Percentiles rank a stretch among this genome's conserved stretches.
Conservation (phyloP, 306 rosid genomes). For the Gynostemma pentaphyllum region DNA sequence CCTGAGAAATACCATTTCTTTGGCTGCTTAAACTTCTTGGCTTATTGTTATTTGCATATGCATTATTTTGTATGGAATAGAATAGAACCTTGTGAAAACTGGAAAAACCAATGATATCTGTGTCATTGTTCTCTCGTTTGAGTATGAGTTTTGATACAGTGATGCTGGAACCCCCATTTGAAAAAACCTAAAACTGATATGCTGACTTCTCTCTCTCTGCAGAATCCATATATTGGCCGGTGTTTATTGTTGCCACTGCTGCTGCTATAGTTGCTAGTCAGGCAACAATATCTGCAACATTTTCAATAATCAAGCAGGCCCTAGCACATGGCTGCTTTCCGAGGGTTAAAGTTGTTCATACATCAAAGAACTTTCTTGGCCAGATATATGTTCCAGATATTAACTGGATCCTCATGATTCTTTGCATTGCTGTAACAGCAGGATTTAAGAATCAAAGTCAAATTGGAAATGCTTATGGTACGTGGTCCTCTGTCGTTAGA, state of each 20-base stretch:
- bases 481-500: conserved; percentile 6
- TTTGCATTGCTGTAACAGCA: conserved; percentile 83
- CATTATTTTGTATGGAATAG: not conserved
- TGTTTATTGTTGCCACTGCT: conserved; percentile 71
- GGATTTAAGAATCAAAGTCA: conserved; percentile 85
- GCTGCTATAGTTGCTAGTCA: conserved; percentile 97
- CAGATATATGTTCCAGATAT: conserved; percentile 88
- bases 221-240: conserved; percentile 82
- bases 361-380: conserved; percentile 64
- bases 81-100: too few relatives aligned
- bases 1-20: not conserved
- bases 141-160: not conserved
- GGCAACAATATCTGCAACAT: conserved; percentile 87
- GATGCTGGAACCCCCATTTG: not conserved
- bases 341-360: conserved; percentile 85
- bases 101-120: not conserved
- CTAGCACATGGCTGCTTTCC: conserved; percentile 93
- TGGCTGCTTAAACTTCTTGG: not conserved
- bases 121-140: not conserved
- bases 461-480: conserved; percentile 96
- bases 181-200: not conserved
- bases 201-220: conserved; percentile 15
- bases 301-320: conserved; percentile 89
- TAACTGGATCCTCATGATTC: conserved; percentile 92
- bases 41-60: not conserved